Evolutionary conservation across 1,139 yeast genomes (phyloP).

Genomic region (Pichia terricola): DNA sequence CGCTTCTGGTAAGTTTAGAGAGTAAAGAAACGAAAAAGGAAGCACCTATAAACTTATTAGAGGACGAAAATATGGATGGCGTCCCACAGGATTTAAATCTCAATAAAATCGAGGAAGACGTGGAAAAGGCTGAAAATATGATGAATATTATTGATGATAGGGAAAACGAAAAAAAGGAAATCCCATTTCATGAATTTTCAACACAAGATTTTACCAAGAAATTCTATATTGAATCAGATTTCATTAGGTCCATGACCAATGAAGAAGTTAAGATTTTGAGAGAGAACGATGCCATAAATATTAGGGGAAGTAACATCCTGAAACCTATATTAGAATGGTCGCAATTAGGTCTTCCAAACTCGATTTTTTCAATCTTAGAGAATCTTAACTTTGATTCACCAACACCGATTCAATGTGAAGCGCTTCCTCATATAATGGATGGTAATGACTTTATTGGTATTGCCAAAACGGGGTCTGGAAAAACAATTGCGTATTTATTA

Average conservation of each 20-base stretch:
- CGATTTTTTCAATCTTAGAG: slow-evolving; percentile 42
- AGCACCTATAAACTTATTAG: too few relatives aligned
- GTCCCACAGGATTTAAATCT: too few relatives aligned
- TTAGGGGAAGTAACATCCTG: slow-evolving; percentile 50
- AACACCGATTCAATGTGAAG: slow-evolving; percentile 85
- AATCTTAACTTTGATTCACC: slow-evolving; percentile 47
- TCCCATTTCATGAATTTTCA: slow-evolving; percentile 28
- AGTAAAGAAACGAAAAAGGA: too few relatives aligned
- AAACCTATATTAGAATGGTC: slow-evolving; percentile 72
- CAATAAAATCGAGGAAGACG: slow-evolving; percentile 4
- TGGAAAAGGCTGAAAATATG: slow-evolving; percentile 10
- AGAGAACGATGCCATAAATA: slow-evolving; percentile 51
- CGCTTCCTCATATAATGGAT: slow-evolving; percentile 81
- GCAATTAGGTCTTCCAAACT: slow-evolving; percentile 66
- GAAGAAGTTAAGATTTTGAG: slow-evolving; percentile 51
- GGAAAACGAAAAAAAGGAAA: slow-evolving; percentile 31
- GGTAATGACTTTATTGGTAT: slow-evolving; percentile 90
- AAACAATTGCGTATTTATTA: slow-evolving; percentile 77
- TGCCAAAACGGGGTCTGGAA: slow-evolving; percentile 96
- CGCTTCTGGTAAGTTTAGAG: too few relatives aligned
- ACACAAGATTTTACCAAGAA: slow-evolving; percentile 49
- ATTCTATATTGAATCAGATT: slow-evolving; percentile 61
- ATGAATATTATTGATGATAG: slow-evolving; percentile 15
- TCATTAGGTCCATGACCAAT: slow-evolving; percentile 34
- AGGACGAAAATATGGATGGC: too few relatives aligned